Conservation (phyloP, 257 asterid genomes). For the Mentha longifolia region DNA sequence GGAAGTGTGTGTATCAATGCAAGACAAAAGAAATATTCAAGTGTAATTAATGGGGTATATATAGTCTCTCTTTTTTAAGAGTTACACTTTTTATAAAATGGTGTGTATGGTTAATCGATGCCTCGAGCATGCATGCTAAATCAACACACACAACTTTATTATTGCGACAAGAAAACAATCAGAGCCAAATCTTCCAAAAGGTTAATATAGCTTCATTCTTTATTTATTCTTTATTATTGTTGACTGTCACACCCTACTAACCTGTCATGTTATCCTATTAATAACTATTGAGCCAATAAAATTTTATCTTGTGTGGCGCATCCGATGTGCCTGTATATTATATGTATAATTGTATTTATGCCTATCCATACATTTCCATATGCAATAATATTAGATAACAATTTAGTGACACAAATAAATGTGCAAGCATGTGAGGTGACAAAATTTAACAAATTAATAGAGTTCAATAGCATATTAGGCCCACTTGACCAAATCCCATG, state of each 20-base stretch:
- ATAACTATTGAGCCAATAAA: neutral
- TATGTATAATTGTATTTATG: too few species aligned
- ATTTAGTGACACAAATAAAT: slow-evolving; percentile 14
- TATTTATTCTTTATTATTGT: neutral
- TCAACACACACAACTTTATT: slow-evolving; percentile 3
- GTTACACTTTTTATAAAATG: neutral
- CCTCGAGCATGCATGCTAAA: slow-evolving; percentile 28
- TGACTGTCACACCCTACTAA: slow-evolving; percentile 4
- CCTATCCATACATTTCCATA: too few species aligned
- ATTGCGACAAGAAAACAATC: slow-evolving; percentile 14
- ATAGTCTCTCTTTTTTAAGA: too few species aligned
- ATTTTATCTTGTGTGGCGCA: slow-evolving; percentile 15
- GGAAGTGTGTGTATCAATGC: slow-evolving; percentile 3
- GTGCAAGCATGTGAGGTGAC: slow-evolving; percentile 42
- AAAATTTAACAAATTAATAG: slow-evolving; percentile 31
- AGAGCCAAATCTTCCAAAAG: slow-evolving; percentile 19
- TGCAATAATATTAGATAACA: neutral
- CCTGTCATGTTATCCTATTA: neutral
- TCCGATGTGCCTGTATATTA: neutral
- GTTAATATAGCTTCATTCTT: neutral
- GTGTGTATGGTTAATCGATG: neutral
- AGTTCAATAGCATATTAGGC: slow-evolving; percentile 16
- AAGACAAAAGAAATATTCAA: slow-evolving; percentile 1
- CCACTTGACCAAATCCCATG: slow-evolving; percentile 39
- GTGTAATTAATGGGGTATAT: neutral